Evolutionary conservation across 2,329 filamentous ascomycete species (phyloP).

Genomic region (Botrytis aclada): DNA sequence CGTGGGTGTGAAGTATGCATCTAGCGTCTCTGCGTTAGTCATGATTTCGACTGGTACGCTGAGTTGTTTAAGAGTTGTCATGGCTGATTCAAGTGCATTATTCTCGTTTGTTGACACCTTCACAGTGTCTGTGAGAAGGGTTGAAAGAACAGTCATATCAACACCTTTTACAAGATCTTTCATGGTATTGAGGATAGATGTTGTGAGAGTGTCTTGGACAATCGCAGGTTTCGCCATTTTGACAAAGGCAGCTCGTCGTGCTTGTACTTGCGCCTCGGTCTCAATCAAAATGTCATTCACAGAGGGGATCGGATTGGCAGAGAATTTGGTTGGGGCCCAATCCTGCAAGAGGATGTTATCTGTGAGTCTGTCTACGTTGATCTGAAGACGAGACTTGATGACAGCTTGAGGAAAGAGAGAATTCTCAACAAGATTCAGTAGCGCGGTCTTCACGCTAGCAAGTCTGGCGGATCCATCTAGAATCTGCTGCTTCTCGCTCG

Average conservation of each 20-base stretch:
- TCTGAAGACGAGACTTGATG: background rate
- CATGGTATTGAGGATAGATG: background rate
- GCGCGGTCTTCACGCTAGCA: background rate
- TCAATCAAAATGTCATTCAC: background rate
- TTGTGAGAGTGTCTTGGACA: background rate
- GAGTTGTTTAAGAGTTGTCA: background rate
- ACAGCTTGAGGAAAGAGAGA: background rate
- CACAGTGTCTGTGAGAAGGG: background rate
- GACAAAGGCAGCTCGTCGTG: background rate
- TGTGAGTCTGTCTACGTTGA: background rate
- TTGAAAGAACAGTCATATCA: background rate
- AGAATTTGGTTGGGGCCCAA: background rate
- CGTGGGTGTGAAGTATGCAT: background rate
- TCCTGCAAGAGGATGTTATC: background rate
- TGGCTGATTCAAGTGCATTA: background rate
- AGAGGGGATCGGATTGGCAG: background rate
- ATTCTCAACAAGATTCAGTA: background rate
- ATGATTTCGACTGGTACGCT: background rate
- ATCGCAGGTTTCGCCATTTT: background rate
- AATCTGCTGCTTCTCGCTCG: background rate
- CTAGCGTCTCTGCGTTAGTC: accelerated
- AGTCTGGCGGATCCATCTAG: background rate
- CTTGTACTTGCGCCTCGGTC: background rate
- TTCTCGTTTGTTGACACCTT: background rate
- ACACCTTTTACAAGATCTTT: background rate